These are phyloP conservation scores for Arachnopeziza araneosa DNA, from an alignment of 2,329 filamentous ascomycete genomes.

Conservation along the genomic window DNA sequence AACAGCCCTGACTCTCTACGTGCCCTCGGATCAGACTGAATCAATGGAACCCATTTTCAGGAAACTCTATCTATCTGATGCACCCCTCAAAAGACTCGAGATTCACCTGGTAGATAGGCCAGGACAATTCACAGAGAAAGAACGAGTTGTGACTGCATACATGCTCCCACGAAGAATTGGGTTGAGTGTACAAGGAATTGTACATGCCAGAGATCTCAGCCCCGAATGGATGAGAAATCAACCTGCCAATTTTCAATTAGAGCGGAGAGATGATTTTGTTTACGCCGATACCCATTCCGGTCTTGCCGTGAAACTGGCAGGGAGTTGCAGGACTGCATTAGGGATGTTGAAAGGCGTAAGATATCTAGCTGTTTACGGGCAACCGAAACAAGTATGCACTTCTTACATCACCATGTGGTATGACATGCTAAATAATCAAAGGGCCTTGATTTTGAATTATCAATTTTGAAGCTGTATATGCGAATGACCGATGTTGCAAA, in stretches of 20 bases:
- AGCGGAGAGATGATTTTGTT: not conserved
- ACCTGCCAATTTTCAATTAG: not conserved
- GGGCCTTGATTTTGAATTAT: not conserved
- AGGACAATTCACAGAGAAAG: not conserved
- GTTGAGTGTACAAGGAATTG: not conserved
- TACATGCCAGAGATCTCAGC: not conserved
- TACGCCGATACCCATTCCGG: not conserved
- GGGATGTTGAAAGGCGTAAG: not conserved
- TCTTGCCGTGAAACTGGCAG: not conserved
- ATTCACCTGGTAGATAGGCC: not conserved
- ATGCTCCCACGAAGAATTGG: not conserved
- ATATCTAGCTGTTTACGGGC: not conserved
- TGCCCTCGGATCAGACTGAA: not conserved
- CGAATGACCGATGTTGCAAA: not conserved
- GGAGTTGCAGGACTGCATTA: not conserved
- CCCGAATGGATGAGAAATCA: not conserved
- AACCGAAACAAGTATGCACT: not conserved
- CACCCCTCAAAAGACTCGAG: not conserved
- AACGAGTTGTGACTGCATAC: not conserved
- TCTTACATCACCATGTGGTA: not conserved
- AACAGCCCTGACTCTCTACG: not conserved
- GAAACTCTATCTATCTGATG: not conserved
- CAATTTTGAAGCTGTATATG: not conserved
- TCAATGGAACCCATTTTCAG: not conserved
- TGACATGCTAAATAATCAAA: not conserved